Conservation (phyloP, 1,284 basidiomycete species). For the Vanrija sp. region DNA sequence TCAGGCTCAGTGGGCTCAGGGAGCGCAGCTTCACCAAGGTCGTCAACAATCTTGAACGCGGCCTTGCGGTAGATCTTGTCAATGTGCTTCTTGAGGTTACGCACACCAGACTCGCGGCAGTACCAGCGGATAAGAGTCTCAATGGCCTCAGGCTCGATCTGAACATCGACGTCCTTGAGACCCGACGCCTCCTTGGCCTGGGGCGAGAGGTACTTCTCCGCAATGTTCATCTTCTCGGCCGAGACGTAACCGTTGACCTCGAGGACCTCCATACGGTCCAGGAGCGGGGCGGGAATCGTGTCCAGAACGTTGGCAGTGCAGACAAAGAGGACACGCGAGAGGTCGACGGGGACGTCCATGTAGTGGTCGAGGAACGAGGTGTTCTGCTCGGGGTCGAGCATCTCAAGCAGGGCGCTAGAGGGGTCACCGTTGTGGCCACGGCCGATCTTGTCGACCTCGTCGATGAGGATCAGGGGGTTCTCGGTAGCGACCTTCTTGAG, state of each 20-base stretch:
- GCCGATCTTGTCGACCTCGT: conserved; percentile 97
- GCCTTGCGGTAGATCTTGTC: conserved; percentile 99
- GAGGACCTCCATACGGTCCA: conserved; percentile 96
- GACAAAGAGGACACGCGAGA: conserved; percentile 94
- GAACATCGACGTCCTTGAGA: conserved; percentile 75
- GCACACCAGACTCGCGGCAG: conserved; percentile 92
- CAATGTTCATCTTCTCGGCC: conserved; percentile 93
- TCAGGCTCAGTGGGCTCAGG: conserved; percentile 57
- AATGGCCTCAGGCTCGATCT: conserved; percentile 71
- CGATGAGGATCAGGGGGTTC: conserved; percentile 93
- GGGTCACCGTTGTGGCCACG: conserved; percentile 92
- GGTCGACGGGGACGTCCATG: conserved; percentile 95
- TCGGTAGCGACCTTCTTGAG: conserved; percentile 94
- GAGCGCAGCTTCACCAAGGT: conserved; percentile 82
- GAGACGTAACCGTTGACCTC: conserved; percentile 96
- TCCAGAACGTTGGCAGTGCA: conserved; percentile 95
- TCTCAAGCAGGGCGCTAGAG: conserved; percentile 87
- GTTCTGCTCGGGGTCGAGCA: conserved; percentile 98
- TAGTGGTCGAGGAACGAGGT: conserved; percentile 94
- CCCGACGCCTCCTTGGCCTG: conserved; percentile 91
- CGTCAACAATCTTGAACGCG: conserved; percentile 84
- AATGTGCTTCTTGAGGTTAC: conserved; percentile 92
- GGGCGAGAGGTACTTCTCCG: conserved; percentile 84
- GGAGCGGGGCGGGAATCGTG: conserved; percentile 91
- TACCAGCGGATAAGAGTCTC: conserved; percentile 94